Evolutionary conservation across 768 basidiomycete species (phyloP).

Genomic region (Pholiota molesta): DNA sequence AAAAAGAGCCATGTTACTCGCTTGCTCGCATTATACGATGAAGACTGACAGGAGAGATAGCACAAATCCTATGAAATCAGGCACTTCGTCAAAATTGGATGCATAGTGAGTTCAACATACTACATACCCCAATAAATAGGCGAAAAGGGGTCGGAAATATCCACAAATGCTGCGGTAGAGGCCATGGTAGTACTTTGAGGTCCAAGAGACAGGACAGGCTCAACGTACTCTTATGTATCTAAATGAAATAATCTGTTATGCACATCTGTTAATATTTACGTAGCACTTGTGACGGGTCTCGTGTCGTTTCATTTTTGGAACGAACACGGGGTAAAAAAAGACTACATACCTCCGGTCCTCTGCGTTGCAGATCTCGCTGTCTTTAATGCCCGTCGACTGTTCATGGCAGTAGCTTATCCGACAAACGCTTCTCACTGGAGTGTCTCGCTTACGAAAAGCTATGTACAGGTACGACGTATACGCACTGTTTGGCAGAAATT

Average conservation of each 20-base stretch:
- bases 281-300: neutral
- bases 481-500: too few relatives aligned
- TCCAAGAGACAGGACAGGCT: neutral
- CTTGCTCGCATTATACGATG: neutral
- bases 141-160: constrained; percentile 5
- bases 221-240: neutral
- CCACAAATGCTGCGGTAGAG: neutral
- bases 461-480: too few relatives aligned
- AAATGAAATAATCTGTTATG: neutral
- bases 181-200: neutral
- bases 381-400: neutral
- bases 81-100: neutral
- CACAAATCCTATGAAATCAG: constrained; percentile 2
- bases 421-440: neutral
- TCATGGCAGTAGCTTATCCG: neutral
- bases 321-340: neutral
- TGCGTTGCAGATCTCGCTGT: neutral
- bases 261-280: neutral
- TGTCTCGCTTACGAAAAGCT: neutral
- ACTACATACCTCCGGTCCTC: too few relatives aligned
- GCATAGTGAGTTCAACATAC: neutral
- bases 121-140: constrained; percentile 9
- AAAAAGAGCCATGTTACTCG: neutral
- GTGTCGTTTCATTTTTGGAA: neutral
- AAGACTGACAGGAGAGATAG: constrained; percentile 3